phyloP scores from a whole-genome alignment of 2,329 filamentous ascomycete genomes.

The Penicillium brasilianum region DNA sequence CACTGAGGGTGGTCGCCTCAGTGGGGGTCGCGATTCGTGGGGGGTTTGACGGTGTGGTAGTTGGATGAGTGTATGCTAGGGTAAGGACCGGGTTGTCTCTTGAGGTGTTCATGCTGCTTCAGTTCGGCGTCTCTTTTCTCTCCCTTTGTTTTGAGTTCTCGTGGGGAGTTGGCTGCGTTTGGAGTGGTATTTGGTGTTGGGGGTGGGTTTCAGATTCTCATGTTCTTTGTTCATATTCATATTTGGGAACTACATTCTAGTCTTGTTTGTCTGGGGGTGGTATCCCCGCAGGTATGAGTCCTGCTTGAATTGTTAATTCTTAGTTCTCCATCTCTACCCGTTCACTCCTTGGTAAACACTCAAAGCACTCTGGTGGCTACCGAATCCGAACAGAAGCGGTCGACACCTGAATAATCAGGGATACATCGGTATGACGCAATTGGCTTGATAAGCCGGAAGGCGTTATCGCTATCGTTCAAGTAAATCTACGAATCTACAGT shows the following conservation, averaged over 20 bases:
- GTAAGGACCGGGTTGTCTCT: constrained; percentile 13
- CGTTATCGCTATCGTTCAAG: neutral
- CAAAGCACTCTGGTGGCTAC: neutral
- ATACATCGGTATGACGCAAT: constrained; percentile 13
- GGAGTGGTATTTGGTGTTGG: constrained; percentile 6
- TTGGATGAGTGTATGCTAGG: constrained; percentile 11
- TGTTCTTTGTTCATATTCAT: constrained; percentile 11
- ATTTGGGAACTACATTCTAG: neutral
- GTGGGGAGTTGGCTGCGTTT: neutral
- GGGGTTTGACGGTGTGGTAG: neutral
- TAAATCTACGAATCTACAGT: neutral
- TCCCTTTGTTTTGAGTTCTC: neutral
- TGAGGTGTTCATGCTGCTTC: neutral
- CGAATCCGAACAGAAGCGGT: neutral
- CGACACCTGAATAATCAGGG: constrained; percentile 11
- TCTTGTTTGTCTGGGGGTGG: neutral
- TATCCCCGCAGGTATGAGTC: neutral
- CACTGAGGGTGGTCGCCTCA: constrained; percentile 15
- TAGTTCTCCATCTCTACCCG: neutral
- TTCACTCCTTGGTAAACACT: neutral
- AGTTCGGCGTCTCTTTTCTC: neutral
- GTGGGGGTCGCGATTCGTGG: neutral
- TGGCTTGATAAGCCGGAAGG: constrained; percentile 7
- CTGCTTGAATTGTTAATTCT: neutral
- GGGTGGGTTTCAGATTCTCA: constrained; percentile 8